These are phyloP conservation scores for Heteromeles arbutifolia DNA, from an alignment of 306 rosid genomes.

Conservation along the genomic window DNA sequence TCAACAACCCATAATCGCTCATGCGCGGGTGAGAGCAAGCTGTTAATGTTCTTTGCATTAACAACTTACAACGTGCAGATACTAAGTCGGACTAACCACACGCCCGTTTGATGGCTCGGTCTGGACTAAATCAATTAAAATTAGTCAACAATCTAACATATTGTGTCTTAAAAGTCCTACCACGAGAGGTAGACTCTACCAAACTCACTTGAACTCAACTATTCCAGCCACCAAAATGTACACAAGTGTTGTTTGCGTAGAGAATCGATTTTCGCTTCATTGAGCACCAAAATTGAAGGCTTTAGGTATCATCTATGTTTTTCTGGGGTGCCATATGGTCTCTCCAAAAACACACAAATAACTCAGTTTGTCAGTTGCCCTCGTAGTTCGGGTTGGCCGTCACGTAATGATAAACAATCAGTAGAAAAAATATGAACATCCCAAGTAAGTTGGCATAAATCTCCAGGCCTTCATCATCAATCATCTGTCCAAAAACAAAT, in stretches of 20 bases:
- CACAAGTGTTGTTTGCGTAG: not conserved
- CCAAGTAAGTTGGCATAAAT: conserved; percentile 25
- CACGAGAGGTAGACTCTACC: too few species aligned
- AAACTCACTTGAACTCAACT: too few species aligned
- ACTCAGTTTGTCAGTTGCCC: conserved; percentile 4
- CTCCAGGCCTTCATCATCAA: conserved; percentile 26
- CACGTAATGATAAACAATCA: conserved; percentile 29
- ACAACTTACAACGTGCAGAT: too few species aligned
- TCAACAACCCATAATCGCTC: too few species aligned
- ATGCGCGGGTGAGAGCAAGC: too few species aligned
- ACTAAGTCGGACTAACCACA: too few species aligned
- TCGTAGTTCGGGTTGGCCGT: conserved; percentile 31
- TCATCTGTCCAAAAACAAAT: conserved; percentile 15
- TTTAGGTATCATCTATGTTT: not conserved
- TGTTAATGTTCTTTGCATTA: too few species aligned
- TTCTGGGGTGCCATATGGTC: not conserved
- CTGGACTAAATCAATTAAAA: too few species aligned
- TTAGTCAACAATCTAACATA: too few species aligned
- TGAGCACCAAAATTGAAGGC: not conserved
- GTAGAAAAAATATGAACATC: conserved; percentile 22
- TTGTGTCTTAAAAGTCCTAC: too few species aligned
- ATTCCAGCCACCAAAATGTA: not conserved
- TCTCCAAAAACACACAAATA: not conserved
- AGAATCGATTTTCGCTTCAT: not conserved
- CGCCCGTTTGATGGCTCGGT: too few species aligned